These are phyloP conservation scores for Cotoneaster glaucophyllus DNA, from an alignment of 306 rosid genomes.

Conservation along the genomic window DNA sequence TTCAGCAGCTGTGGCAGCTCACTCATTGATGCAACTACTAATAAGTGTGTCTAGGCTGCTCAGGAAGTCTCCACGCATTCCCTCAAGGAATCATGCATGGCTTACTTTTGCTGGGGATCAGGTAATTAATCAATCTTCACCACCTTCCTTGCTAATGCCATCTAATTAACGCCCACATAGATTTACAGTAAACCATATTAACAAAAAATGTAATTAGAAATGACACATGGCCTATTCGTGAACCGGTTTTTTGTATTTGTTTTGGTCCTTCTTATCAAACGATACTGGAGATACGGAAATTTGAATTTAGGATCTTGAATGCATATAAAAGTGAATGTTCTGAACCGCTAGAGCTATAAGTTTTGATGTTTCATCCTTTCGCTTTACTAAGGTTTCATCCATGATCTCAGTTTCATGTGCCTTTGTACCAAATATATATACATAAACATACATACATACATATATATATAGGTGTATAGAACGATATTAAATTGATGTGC, in stretches of 20 bases:
- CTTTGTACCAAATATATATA: no score
- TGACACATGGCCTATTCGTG: not conserved
- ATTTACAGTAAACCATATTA: no score
- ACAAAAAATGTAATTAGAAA: not conserved
- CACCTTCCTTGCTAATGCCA: not conserved
- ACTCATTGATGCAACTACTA: slow-evolving; percentile 70
- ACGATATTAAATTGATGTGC: not conserved
- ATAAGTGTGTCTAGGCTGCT: slow-evolving; percentile 51
- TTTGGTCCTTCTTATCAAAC: no score
- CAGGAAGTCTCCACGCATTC: slow-evolving; percentile 49
- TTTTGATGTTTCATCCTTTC: not conserved
- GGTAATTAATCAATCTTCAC: slow-evolving; percentile 27
- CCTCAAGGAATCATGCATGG: slow-evolving; percentile 81
- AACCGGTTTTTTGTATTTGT: no score
- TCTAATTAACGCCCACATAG: no score
- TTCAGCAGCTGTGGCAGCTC: slow-evolving; percentile 59
- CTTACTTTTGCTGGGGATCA: slow-evolving; percentile 78
- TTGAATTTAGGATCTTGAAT: not conserved
- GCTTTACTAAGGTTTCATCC: no score
- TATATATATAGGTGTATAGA: no score
- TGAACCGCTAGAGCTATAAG: not conserved
- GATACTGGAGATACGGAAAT: not conserved
- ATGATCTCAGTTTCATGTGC: no score
- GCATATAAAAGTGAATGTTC: not conserved
- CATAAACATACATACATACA: no score